A percentile compares a stretch with the other conserved stretches of the same genome.
These are phyloP conservation scores for Crithidia sp. DNA, from an alignment of 208 protist species.

Conservation along the genomic window DNA sequence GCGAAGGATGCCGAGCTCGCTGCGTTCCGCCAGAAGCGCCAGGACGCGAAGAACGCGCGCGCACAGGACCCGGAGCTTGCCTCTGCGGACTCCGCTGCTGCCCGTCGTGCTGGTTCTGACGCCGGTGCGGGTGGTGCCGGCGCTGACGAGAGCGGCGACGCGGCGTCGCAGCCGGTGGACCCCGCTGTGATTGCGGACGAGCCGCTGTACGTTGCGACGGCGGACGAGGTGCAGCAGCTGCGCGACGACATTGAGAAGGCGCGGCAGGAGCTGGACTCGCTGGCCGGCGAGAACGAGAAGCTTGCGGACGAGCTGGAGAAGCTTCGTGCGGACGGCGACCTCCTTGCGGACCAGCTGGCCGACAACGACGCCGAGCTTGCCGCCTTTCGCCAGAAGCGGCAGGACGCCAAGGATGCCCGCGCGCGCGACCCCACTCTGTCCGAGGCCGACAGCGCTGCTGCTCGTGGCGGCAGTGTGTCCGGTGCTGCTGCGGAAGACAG, in stretches of 20 bases:
- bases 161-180: conserved; percentile 5
- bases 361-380: conserved; percentile 13
- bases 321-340: conserved; percentile 1
- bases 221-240: conserved; percentile 19
- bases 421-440: conserved; percentile 10
- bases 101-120: not conserved
- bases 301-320: not conserved
- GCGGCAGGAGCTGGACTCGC: not conserved
- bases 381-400: conserved; percentile 9
- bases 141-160: not conserved
- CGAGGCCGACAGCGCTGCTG: conserved; percentile 5
- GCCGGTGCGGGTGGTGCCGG: not conserved
- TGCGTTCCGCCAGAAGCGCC: conserved; percentile 10
- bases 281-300: not conserved
- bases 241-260: conserved; percentile 1
- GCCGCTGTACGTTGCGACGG: conserved; percentile 24
- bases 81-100: conserved; percentile 5
- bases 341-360: conserved; percentile 18
- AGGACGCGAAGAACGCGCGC: conserved; percentile 6
- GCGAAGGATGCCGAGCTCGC: conserved; percentile 6
- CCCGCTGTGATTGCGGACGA: conserved; percentile 20
- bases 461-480: no score
- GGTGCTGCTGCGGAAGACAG: not conserved
- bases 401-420: conserved; percentile 12
- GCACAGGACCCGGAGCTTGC: conserved; percentile 9